Evolutionary conservation across 140 eudicot species (phyloP).

Genomic region (Ambrosia hybrid): DNA sequence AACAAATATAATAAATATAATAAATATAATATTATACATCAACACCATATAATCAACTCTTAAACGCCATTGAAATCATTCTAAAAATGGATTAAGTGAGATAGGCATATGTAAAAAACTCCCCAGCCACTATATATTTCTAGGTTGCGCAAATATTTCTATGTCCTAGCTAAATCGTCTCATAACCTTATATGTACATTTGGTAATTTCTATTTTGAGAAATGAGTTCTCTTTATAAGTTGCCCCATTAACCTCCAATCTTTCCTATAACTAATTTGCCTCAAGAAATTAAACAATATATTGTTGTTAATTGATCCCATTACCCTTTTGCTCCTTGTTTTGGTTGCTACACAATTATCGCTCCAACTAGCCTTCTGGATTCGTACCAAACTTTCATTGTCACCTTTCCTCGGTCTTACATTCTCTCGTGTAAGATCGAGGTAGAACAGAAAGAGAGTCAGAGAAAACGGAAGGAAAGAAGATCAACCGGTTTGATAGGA

Average conservation of each 20-base stretch:
- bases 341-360: conserved; percentile 35
- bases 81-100: conserved; percentile 6
- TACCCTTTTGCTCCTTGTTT: conserved; percentile 36
- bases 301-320: conserved; percentile 27
- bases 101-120: background rate
- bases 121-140: conserved; percentile 23
- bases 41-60: no score
- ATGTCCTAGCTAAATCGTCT: conserved; percentile 27
- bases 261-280: conserved; percentile 32
- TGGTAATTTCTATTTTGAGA: conserved; percentile 29
- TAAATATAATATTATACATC: no score
- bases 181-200: conserved; percentile 12
- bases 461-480: conserved; percentile 22
- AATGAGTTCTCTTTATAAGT: conserved; percentile 27
- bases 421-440: conserved; percentile 20
- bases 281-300: background rate
- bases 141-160: conserved; percentile 30
- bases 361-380: conserved; percentile 39
- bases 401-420: conserved; percentile 26
- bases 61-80: background rate
- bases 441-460: conserved; percentile 11
- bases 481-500: conserved; percentile 26
- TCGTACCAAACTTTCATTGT: conserved; percentile 6
- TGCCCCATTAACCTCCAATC: conserved; percentile 4
- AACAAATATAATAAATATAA: no score